A percentile compares a stretch with the other conserved stretches of the same genome.
Evolutionary conservation across 2,329 filamentous ascomycete genomes (phyloP).

Genomic region (Lachnellula occidentalis): DNA sequence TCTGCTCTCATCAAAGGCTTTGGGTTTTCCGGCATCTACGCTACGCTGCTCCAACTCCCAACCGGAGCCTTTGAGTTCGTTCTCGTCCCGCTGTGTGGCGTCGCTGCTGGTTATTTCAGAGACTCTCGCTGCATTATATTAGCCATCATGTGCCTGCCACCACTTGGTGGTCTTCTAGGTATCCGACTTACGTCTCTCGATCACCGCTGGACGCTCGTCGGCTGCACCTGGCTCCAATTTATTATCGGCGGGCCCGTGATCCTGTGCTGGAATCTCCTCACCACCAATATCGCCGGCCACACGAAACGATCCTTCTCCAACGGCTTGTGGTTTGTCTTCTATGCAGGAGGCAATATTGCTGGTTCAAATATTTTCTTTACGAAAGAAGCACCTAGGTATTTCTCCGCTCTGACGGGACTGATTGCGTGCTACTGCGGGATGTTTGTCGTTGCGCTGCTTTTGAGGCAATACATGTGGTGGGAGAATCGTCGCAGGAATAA

Average conservation of each 20-base stretch:
- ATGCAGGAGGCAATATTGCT: constrained; percentile 58
- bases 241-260: constrained; percentile 54
- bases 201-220: constrained; percentile 57
- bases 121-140: neutral
- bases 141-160: neutral
- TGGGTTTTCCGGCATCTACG: constrained; percentile 54
- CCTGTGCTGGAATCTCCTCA: constrained; percentile 34
- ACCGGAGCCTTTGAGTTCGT: constrained; percentile 44
- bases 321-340: constrained; percentile 62
- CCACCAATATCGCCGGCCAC: constrained; percentile 62
- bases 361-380: constrained; percentile 56
- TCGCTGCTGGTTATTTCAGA: neutral
- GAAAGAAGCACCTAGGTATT: constrained; percentile 51
- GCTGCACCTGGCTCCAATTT: constrained; percentile 62
- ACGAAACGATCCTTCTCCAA: constrained; percentile 73
- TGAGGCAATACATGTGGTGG: constrained; percentile 3
- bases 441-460: neutral
- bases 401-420: constrained; percentile 29
- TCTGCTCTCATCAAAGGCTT: constrained; percentile 66
- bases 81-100: neutral
- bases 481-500: constrained; percentile 13
- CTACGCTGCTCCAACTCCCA: constrained; percentile 68
- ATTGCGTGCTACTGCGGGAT: constrained; percentile 39
- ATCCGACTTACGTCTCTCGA: constrained; percentile 59
- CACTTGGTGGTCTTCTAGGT: constrained; percentile 9